phyloP scores from a whole-genome alignment of 1,284 basidiomycete genomes.

The Ganoderma lingzhi region DNA sequence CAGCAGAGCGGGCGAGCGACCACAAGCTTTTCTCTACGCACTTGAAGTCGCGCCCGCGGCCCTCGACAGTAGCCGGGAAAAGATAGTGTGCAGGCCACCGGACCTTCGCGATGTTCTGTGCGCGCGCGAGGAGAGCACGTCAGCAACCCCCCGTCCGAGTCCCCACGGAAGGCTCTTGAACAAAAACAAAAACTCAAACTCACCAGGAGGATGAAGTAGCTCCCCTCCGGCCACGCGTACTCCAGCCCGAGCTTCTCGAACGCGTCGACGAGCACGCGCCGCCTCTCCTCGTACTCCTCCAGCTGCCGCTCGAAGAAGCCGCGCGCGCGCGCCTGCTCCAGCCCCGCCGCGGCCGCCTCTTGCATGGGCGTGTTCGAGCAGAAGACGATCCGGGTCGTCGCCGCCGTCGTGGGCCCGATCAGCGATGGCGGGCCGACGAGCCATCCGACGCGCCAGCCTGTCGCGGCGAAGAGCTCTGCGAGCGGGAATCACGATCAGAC shows the following conservation, averaged over 20 bases:
- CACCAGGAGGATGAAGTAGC: conserved; percentile 89
- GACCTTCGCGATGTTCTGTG: conserved; percentile 80
- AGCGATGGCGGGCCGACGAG: conserved; percentile 87
- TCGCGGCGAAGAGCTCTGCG: conserved; percentile 93
- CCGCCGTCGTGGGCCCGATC: conserved; percentile 88
- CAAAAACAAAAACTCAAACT: conserved; percentile 32
- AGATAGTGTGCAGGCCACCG: conserved; percentile 85
- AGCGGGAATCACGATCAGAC: neutral
- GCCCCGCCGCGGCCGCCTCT: conserved; percentile 89
- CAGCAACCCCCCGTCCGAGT: neutral
- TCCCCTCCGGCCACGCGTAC: conserved; percentile 88
- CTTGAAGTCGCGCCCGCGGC: conserved; percentile 89
- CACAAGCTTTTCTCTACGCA: conserved; percentile 44
- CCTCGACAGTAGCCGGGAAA: conserved; percentile 78
- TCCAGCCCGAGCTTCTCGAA: conserved; percentile 88
- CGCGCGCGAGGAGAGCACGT: conserved; percentile 1
- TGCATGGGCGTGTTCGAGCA: conserved; percentile 92
- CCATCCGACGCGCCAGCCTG: conserved; percentile 98
- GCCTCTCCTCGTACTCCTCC: conserved; percentile 84
- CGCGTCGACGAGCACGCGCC: conserved; percentile 74
- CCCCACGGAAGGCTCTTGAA: neutral
- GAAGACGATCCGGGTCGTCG: conserved; percentile 93
- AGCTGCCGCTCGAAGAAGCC: conserved; percentile 86
- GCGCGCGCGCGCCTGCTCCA: conserved; percentile 77
- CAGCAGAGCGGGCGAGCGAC: neutral